A percentile compares a stretch with the other conserved stretches of the same genome.
Evolutionary conservation across 2,329 filamentous ascomycete genomes (phyloP).

Genomic region (Pyrenophora graminea): DNA sequence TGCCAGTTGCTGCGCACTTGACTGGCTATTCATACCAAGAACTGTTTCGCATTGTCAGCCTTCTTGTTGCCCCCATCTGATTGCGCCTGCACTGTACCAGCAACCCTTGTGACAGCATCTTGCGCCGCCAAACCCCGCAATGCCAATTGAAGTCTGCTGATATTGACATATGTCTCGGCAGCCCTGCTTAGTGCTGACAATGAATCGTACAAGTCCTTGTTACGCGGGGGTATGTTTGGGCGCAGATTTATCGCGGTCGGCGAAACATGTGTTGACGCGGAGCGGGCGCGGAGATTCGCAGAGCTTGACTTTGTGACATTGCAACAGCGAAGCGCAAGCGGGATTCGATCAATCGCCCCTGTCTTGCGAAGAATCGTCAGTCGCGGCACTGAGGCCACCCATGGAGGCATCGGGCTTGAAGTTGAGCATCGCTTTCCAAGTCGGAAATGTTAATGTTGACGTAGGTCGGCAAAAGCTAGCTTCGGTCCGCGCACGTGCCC

Average conservation of each 20-base stretch:
- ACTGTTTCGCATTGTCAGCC: slow-evolving; percentile 45
- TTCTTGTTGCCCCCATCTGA: neutral
- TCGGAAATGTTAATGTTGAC: slow-evolving; percentile 28
- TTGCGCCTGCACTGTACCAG: slow-evolving; percentile 49
- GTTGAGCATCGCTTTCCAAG: slow-evolving; percentile 30
- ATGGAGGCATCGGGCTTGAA: slow-evolving; percentile 49
- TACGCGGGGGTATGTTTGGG: slow-evolving; percentile 56
- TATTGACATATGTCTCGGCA: slow-evolving; percentile 65
- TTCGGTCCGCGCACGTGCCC: slow-evolving; percentile 30
- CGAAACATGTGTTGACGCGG: slow-evolving; percentile 53
- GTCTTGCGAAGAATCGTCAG: slow-evolving; percentile 30
- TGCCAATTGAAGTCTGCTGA: slow-evolving; percentile 73
- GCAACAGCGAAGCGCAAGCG: slow-evolving; percentile 30
- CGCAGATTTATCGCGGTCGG: slow-evolving; percentile 59
- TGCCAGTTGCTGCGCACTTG: slow-evolving; percentile 67
- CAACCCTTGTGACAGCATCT: slow-evolving; percentile 59
- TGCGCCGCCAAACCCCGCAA: slow-evolving; percentile 64
- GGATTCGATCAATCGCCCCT: slow-evolving; percentile 34
- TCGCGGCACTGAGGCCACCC: slow-evolving; percentile 45
- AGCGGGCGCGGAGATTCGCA: slow-evolving; percentile 32
- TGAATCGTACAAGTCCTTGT: slow-evolving; percentile 62
- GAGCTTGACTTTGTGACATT: slow-evolving; percentile 25
- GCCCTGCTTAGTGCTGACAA: slow-evolving; percentile 65
- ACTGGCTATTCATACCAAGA: slow-evolving; percentile 55
- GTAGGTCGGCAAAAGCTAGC: slow-evolving; percentile 28